Evolutionary conservation across 192 early-diverging fungal genomes (phyloP).

Genomic region (Coemansia sp.): DNA sequence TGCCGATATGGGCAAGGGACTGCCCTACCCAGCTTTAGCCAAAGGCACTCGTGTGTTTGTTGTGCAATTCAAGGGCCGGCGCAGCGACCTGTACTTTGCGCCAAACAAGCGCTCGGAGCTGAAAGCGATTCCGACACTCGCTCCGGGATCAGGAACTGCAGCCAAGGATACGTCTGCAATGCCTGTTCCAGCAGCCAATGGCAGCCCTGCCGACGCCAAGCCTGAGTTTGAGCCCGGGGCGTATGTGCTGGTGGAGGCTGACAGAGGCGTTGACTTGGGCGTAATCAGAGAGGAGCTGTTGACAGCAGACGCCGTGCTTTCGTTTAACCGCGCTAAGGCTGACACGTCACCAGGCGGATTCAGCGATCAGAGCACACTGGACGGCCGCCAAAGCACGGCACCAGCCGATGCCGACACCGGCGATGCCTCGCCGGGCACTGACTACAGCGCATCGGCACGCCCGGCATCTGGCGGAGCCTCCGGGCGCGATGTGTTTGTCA

Average conservation of each 20-base stretch:
- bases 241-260: constrained; percentile 50
- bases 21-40: constrained; percentile 35
- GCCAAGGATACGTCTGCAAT: constrained; percentile 4
- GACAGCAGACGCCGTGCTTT: constrained; percentile 16
- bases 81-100: constrained; percentile 47
- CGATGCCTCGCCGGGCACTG: background rate
- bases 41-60: constrained; percentile 45
- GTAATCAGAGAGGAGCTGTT: constrained; percentile 37
- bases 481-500: constrained; percentile 80
- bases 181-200: background rate
- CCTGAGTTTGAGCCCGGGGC: constrained; percentile 19
- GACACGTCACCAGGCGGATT: constrained; percentile 1
- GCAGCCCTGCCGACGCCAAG: background rate
- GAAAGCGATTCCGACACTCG: constrained; percentile 30
- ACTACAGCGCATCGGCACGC: background rate
- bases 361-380: background rate
- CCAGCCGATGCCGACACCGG: background rate
- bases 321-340: constrained; percentile 20
- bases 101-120: constrained; percentile 25
- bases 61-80: constrained; percentile 48
- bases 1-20: constrained; percentile 53
- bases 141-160: constrained; percentile 10
- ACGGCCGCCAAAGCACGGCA: background rate
- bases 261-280: constrained; percentile 51
- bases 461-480: constrained; percentile 1